A percentile compares a stretch with the other conserved stretches of the same genome.
Evolutionary conservation across 2,329 filamentous ascomycete genomes (phyloP).

Genomic region (Hypoxylon sp.): DNA sequence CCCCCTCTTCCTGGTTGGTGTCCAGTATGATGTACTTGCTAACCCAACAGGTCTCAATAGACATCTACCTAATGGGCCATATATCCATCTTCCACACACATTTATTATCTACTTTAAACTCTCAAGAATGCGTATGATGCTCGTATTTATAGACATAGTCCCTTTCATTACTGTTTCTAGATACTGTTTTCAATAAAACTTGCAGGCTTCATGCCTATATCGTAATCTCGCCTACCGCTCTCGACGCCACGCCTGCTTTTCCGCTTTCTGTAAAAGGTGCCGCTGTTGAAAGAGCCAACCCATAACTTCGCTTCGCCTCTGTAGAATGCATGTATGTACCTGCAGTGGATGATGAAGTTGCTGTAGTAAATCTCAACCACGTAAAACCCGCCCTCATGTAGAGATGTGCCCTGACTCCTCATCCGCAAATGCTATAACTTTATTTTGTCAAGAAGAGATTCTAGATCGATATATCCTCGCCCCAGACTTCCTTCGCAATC

Average conservation of each 20-base stretch:
- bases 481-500: conserved; percentile 71
- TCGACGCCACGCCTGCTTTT: conserved; percentile 10
- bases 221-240: background rate
- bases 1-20: background rate
- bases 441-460: background rate
- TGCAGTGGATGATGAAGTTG: background rate
- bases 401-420: background rate
- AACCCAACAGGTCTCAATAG: background rate
- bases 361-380: background rate
- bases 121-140: background rate
- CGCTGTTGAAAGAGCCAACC: conserved; percentile 38
- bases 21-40: background rate
- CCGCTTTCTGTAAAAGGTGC: conserved; percentile 11
- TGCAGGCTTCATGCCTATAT: background rate
- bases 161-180: background rate
- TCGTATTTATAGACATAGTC: background rate
- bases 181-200: background rate
- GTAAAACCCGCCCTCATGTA: background rate
- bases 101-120: background rate
- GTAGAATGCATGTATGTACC: conserved; percentile 1
- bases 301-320: background rate
- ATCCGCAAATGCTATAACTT: background rate
- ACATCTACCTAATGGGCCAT: background rate
- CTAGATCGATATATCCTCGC: conserved; percentile 58
- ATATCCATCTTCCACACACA: background rate